A percentile compares a stretch with the other conserved stretches of the same genome.
Conservation (phyloP, 441 rosid species). For the Geranium incanum region DNA sequence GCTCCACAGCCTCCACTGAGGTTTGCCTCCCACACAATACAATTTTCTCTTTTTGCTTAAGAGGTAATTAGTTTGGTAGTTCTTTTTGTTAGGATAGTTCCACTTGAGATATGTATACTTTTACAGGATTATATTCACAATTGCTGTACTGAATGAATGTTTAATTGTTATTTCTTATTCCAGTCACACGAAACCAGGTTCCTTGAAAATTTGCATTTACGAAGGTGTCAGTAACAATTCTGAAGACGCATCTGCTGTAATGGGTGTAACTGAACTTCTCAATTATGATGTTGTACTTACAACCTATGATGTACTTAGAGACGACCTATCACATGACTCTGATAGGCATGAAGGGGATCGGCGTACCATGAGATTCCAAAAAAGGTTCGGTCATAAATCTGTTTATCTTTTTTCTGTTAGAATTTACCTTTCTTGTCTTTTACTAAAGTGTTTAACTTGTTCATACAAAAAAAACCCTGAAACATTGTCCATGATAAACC, state of each 20-base stretch:
- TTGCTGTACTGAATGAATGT: slow-evolving; percentile 21
- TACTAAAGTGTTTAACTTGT: slow-evolving; percentile 2
- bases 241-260: slow-evolving; percentile 37
- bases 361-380: slow-evolving; percentile 76
- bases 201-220: slow-evolving; percentile 59
- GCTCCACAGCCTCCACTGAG: too few relatives aligned
- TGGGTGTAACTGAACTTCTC: slow-evolving; percentile 61
- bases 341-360: slow-evolving; percentile 95
- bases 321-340: slow-evolving; percentile 85
- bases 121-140: neutral
- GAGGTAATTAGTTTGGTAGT: neutral
- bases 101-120: neutral
- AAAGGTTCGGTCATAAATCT: slow-evolving; percentile 56
- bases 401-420: slow-evolving; percentile 20
- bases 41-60: too few relatives aligned
- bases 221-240: slow-evolving; percentile 76
- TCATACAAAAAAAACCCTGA: neutral
- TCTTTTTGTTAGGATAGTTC: neutral
- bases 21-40: too few relatives aligned
- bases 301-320: slow-evolving; percentile 90
- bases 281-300: slow-evolving; percentile 76
- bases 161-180: slow-evolving; percentile 25
- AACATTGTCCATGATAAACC: neutral
- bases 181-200: slow-evolving; percentile 82
- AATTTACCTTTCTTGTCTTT: slow-evolving; percentile 9